Percentiles rank a stretch among this genome's conserved stretches.
phyloP scores from a whole-genome alignment of 495 filamentous ascomycete genomes.

The Penicillium argentinense region DNA sequence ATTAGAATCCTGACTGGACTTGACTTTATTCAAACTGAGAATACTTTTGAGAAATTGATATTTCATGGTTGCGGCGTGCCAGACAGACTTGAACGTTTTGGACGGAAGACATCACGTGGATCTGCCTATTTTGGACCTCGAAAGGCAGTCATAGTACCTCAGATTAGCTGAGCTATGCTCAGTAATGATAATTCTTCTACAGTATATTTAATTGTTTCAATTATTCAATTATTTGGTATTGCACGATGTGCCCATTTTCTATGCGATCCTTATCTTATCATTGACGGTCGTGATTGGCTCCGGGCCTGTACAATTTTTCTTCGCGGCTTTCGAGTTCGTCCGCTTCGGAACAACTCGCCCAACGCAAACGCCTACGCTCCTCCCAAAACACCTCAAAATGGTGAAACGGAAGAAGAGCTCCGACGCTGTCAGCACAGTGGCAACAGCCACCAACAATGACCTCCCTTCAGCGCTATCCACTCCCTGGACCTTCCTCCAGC shows the following conservation, averaged over 20 bases:
- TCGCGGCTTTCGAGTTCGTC: conserved; percentile 2
- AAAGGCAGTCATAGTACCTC: too few relatives aligned
- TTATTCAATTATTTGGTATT: too few relatives aligned
- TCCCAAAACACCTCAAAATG: conserved; percentile 13
- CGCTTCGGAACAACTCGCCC: background rate
- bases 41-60: too few relatives aligned
- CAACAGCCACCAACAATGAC: background rate
- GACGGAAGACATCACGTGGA: background rate
- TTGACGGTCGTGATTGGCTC: conserved; percentile 12
- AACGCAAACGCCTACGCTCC: background rate
- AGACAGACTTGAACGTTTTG: too few relatives aligned
- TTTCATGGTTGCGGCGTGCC: too few relatives aligned
- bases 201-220: too few relatives aligned
- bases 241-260: too few relatives aligned
- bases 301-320: conserved; percentile 26
- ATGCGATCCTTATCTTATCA: conserved; percentile 28
- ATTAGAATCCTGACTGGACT: too few relatives aligned
- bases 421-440: background rate
- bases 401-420: conserved; percentile 12
- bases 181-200: too few relatives aligned
- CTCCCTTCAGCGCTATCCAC: conserved; percentile 29
- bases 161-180: too few relatives aligned
- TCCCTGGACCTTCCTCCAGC: conserved; percentile 65
- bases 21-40: too few relatives aligned
- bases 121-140: too few relatives aligned